Evolutionary conservation across 2,329 filamentous ascomycete genomes (phyloP).

Genomic region (Penicillium vulpinum): DNA sequence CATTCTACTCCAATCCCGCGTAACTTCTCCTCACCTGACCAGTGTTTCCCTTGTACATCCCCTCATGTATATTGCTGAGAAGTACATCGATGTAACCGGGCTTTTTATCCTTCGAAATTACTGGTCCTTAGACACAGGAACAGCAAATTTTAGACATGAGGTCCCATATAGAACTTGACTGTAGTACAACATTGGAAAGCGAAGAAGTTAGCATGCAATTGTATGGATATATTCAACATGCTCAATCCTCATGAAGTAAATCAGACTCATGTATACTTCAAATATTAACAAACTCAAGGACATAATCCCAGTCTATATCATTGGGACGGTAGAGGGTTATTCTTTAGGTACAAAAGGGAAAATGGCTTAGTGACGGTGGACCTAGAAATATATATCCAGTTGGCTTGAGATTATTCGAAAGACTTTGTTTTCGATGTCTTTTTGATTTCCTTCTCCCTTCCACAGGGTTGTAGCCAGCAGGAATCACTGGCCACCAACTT

Average conservation of each 20-base stretch:
- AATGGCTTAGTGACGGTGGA: too few relatives aligned
- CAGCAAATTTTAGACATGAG: neutral
- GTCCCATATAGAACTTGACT: neutral
- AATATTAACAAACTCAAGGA: neutral
- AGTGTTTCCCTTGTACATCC: neutral
- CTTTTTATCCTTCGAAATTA: neutral
- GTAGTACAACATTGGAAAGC: neutral
- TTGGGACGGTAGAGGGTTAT: too few relatives aligned
- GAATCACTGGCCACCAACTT: neutral
- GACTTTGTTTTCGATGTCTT: neutral
- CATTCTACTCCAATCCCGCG: neutral
- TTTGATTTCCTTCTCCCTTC: neutral
- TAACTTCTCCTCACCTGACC: conserved; percentile 12
- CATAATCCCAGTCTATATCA: neutral
- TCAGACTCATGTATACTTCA: neutral
- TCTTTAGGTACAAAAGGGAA: too few relatives aligned
- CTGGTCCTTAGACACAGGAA: neutral
- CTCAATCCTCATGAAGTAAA: neutral
- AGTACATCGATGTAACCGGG: neutral
- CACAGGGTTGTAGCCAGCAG: neutral
- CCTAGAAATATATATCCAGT: too few relatives aligned
- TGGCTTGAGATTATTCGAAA: too few relatives aligned
- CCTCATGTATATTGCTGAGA: too few relatives aligned
- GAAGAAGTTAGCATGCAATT: neutral
- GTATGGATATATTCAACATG: neutral